A percentile compares a stretch with the other conserved stretches of the same genome.
Evolutionary conservation across 306 rosid species (phyloP).

Genomic region (Pueraria montana): DNA sequence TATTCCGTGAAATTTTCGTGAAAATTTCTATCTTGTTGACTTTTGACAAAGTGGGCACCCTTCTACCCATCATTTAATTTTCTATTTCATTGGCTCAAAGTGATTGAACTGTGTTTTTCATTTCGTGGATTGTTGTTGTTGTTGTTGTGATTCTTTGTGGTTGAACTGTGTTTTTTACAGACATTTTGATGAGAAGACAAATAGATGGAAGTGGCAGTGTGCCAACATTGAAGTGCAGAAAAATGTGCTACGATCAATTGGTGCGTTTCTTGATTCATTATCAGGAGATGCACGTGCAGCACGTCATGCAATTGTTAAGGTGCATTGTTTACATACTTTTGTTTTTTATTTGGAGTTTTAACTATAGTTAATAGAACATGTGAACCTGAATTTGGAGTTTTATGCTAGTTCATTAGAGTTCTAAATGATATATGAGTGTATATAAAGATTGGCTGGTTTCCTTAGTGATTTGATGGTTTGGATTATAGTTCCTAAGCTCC

Average conservation of each 20-base stretch:
- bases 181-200: conserved; percentile 57
- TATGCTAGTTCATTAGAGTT: neutral
- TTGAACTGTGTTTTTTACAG: conserved; percentile 45
- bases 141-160: neutral
- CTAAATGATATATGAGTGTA: neutral
- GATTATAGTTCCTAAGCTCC: too few relatives aligned
- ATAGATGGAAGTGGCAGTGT: conserved; percentile 81
- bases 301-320: conserved; percentile 71
- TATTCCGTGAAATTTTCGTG: neutral
- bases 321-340: conserved; percentile 19
- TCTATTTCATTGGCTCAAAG: neutral
- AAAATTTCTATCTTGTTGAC: neutral
- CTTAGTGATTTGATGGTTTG: neutral
- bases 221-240: conserved; percentile 82
- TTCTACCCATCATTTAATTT: neutral
- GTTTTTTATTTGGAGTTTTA: neutral
- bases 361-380: neutral
- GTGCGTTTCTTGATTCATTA: conserved; percentile 74
- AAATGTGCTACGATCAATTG: conserved; percentile 68
- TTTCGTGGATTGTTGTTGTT: neutral
- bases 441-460: too few relatives aligned
- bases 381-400: conserved; percentile 6
- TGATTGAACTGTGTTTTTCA: neutral
- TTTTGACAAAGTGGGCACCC: neutral
- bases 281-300: conserved; percentile 56